Base-by-base conservation (phyloP, 1,284 basidiomycete genomes). In the Porodaedalea pini region DNA sequence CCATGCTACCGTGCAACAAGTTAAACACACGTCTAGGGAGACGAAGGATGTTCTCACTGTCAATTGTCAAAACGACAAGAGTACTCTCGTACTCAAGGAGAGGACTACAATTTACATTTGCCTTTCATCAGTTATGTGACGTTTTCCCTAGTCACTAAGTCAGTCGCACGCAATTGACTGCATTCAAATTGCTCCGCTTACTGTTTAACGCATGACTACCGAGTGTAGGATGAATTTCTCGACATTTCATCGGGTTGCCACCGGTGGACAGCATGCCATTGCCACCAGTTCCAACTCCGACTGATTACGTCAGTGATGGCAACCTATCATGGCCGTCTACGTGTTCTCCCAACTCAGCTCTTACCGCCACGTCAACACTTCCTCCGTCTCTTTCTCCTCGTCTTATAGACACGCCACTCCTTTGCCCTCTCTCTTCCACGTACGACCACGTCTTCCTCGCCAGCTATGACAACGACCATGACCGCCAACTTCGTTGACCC, bases 401-500 rank as follows among this genome's bases (percentile, higher is more conserved):
- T 50, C 48, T 50, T 55, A 37, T 50, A 56, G 54, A 50, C 47
- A 27, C 21, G 27, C 19, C 56, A 29, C 37, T 57, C 40, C 37
- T 57, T 57, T 57, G n/a, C 23, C 23, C 36, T 37, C 29, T 36
- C 47, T 44, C 45, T 44, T 41, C 48, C 56, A 57, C 56, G 50
- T 52, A 44, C 34, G 10, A 19, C 49, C 34, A 51, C 34, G 34
- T 51, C 49, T 34, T 32, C 32, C 11, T 40, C 50, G 34, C 36
- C 21, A 43, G 25, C 21, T 34, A 39, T 39, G 31, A 57, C 49
- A 27, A 6, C 54, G 17, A 48, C 48, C 40, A 61, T 61, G 59
- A 21, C 54, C 37, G 21, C 58, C 23, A 62, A 64, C 54, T 74
- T 71, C 47, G 70, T 77, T 57, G 70, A 77, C 62, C 74, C 75